A percentile compares a stretch with the other conserved stretches of the same genome.
Conservation (phyloP, 1,139 yeast species). For the Blastobotrys ciferrii region DNA sequence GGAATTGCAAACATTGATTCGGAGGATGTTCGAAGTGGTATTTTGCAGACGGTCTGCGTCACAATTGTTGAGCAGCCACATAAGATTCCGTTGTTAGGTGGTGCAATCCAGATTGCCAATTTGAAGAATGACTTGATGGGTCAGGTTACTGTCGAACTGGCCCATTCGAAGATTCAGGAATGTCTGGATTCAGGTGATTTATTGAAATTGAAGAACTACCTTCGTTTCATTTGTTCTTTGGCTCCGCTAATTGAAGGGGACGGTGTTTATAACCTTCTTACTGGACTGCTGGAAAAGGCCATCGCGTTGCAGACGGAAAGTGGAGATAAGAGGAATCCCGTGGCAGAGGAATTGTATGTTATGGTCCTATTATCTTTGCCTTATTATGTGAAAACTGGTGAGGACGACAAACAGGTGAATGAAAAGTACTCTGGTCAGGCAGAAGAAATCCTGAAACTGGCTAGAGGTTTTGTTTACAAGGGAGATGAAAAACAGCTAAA, state of each 20-base stretch:
- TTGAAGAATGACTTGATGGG: conserved; percentile 67
- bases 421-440: conserved; percentile 11
- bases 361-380: conserved; percentile 69
- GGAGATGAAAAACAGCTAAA: conserved; percentile 18
- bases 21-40: conserved; percentile 60
- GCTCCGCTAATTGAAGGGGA: conserved; percentile 57
- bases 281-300: conserved; percentile 55
- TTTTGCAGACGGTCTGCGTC: conserved; percentile 64
- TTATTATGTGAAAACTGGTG: conserved; percentile 43
- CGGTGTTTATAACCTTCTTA: conserved; percentile 51
- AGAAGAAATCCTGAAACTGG: conserved; percentile 20
- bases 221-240: conserved; percentile 68
- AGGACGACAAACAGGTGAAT: conserved; percentile 18
- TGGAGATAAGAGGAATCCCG: conserved; percentile 32
- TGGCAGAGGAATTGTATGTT: conserved; percentile 69
- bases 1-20: conserved; percentile 56
- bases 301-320: conserved; percentile 50
- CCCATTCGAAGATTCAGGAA: conserved; percentile 60
- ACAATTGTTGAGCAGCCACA: conserved; percentile 87
- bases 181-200: conserved; percentile 52
- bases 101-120: conserved; percentile 68
- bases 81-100: conserved; percentile 68
- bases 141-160: conserved; percentile 63
- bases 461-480: conserved; percentile 23
- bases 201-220: conserved; percentile 65